Percentiles rank a stretch among this genome's conserved stretches.
Conservation (phyloP, 2,329 filamentous ascomycete genomes). For the Elsinoe fawcettii region DNA sequence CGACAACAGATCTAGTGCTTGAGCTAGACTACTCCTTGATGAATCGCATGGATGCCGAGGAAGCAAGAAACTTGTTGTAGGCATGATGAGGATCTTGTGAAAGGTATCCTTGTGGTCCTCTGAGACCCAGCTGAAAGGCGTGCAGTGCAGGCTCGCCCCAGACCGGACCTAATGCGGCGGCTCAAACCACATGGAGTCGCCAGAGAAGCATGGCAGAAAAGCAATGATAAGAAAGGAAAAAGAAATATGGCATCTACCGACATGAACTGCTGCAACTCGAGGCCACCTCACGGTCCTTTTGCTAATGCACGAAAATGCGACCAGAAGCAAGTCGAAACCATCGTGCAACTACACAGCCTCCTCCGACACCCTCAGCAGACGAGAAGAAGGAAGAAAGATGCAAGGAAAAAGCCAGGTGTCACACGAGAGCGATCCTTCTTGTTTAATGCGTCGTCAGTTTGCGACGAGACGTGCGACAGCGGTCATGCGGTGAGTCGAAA, state of each 20-base stretch:
- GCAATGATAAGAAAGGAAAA: not conserved
- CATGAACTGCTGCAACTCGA: not conserved
- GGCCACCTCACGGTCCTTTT: not conserved
- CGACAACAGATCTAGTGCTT: no score
- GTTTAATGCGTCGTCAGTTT: constrained; percentile 5
- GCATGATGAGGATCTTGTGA: no score
- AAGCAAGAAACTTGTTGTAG: no score
- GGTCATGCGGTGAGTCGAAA: no score
- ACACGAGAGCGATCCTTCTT: constrained; percentile 6
- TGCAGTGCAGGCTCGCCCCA: no score
- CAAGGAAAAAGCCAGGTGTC: not conserved
- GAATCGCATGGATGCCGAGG: no score
- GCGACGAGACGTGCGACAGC: constrained; percentile 2
- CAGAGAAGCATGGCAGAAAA: not conserved
- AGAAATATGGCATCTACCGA: not conserved
- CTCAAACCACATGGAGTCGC: not conserved
- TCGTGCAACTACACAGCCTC: not conserved
- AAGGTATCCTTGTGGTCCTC: no score
- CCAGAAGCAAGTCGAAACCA: not conserved
- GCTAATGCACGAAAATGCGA: not conserved
- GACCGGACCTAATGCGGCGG: not conserved
- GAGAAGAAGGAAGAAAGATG: not conserved
- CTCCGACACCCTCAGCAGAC: not conserved
- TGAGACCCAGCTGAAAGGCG: no score
- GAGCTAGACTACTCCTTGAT: no score